Evolutionary conservation across 306 rosid species (phyloP).

Genomic region (Medicago arabica): DNA sequence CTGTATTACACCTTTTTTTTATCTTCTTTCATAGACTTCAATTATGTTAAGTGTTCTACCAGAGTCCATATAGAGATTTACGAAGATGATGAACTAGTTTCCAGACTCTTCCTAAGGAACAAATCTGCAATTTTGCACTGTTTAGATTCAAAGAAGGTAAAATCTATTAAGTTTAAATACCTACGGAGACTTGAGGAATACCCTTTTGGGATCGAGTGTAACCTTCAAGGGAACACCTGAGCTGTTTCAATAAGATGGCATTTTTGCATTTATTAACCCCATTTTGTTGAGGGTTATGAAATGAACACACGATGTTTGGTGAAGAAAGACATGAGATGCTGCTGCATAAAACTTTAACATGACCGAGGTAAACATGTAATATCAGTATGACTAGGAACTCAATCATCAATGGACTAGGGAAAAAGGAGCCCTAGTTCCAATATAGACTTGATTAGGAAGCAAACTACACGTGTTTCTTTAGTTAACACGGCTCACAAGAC

Average conservation of each 20-base stretch:
- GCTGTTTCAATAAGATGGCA: not conserved
- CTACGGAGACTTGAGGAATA: not conserved
- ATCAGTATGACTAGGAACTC: slow-evolving; percentile 1
- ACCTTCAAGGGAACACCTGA: not conserved
- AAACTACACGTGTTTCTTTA: not conserved
- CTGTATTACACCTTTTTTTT: not conserved
- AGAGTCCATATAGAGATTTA: not conserved
- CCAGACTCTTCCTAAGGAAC: not conserved
- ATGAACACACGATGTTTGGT: not conserved
- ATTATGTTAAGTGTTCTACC: not conserved
- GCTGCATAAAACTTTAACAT: not conserved
- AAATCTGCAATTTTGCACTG: not conserved
- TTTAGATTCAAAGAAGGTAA: not conserved
- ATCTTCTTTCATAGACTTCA: not conserved
- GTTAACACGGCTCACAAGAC: not conserved
- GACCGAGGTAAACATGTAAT: not conserved
- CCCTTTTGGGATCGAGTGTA: not conserved
- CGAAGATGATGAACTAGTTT: not conserved
- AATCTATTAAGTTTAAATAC: not conserved
- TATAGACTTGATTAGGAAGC: not conserved
- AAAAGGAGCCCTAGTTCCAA: not conserved
- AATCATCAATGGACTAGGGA: not conserved
- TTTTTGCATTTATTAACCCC: not conserved
- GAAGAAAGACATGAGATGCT: not conserved
- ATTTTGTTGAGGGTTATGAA: not conserved